Evolutionary conservation across 768 basidiomycete genomes (phyloP), one percentile per base, ranked within the genome.

Genomic region (Clathrus columnatus): DNA sequence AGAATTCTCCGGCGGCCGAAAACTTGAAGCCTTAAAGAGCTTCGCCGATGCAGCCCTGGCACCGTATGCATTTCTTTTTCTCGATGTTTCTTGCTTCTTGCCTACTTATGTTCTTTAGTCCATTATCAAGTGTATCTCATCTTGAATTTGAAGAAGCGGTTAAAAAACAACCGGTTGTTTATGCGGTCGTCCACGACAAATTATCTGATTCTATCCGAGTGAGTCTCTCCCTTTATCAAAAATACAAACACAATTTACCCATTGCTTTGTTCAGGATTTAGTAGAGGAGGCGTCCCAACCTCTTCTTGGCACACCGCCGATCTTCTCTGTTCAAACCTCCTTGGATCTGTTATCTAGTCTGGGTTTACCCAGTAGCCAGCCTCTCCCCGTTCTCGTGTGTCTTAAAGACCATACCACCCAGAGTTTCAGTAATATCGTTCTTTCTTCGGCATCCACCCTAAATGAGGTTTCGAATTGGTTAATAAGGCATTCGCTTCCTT

Each of bases 41-140:
- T 99, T 92, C 66, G 81, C 85, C 0, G 79, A 83, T 61, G 89
- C 85, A 66, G 87, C 90, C 0, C 75, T 79, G 27, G 75, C 80
- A 5, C 78, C 83, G 88, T 92, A 62, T 63, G 87, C 74, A 5
- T 23, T 21, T 56, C 23, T 21, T 30, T 57, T 43, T 54, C 21
- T 41, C 42, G 29, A 26, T 6, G 27, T n/a, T 23, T 42, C 16
- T 50, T 51, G 29, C 42, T 45, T 7, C 46, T 58, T 43, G 59
- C 16, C 53, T 17, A 20, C 8, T 29, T 54, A 23, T 1, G 4
- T 41, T 5, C 21, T 50, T 18, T 55, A 77, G 78, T 6, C 68
- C 72, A 0, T 66, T 75, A 16, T 68, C 72, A 53, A 65, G 68
- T 17, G 67, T 81, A 20, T 32, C 59, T 10, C 67, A 69, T 8